A percentile compares a stretch with the other conserved stretches of the same genome.
phyloP scores from a whole-genome alignment of 345 rosid species.

The Sonneratia alba region DNA sequence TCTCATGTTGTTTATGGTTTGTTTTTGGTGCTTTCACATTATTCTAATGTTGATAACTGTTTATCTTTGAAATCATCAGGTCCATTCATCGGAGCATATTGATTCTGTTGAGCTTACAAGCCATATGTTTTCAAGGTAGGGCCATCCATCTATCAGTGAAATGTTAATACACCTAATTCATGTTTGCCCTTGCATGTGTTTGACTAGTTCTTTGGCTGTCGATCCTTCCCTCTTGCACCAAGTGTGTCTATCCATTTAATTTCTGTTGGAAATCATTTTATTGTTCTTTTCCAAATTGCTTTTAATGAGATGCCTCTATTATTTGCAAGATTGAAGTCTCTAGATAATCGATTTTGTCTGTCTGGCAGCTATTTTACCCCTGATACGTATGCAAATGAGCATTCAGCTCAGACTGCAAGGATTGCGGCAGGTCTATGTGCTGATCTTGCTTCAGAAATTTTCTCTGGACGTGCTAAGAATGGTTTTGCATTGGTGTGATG shows the following conservation, averaged over 20 bases:
- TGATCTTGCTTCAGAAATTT: conserved; percentile 81
- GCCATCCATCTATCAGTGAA: not conserved
- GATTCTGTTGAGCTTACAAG: conserved; percentile 68
- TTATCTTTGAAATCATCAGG: conserved; percentile 35
- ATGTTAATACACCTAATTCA: not conserved
- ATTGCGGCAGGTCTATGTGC: conserved; percentile 97
- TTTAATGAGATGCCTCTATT: not conserved
- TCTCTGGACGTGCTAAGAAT: conserved; percentile 65
- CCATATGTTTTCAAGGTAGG: conserved; percentile 65
- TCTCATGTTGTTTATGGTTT: not conserved
- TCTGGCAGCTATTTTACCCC: conserved; percentile 86
- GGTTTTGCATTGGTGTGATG: conserved; percentile 91
- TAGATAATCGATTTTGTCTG: conserved; percentile 12
- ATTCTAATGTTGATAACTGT: conserved; percentile 2
- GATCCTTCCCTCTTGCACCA: not conserved
- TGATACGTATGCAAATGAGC: conserved; percentile 93
- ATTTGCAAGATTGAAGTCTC: not conserved
- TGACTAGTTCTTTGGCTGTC: not conserved
- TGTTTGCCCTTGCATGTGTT: not conserved
- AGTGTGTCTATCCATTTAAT: not conserved
- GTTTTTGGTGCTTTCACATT: conserved; percentile 2
- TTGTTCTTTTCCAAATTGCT: not conserved
- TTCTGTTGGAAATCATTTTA: not conserved
- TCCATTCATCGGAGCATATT: conserved; percentile 72
- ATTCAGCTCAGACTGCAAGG: conserved; percentile 96